Evolutionary conservation across 2,329 filamentous ascomycete genomes (phyloP), one percentile per base, ranked within the genome.

Genomic region (Hypoxylon sp.): DNA sequence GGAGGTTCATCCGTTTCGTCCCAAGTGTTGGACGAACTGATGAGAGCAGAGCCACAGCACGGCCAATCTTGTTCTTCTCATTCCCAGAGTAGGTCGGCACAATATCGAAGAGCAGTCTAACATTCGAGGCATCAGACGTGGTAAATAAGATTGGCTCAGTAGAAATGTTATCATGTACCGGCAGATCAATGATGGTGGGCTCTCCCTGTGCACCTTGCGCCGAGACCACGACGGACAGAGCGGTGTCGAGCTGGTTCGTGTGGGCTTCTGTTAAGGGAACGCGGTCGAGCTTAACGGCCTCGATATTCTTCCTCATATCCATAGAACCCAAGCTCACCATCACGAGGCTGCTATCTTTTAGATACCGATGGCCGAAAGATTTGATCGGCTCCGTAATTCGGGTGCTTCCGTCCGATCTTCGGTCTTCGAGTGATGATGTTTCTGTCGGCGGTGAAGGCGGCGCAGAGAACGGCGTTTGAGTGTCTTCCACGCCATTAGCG

Each of bases 71-170:
- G 77, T 93, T 89, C 74, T 97, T 93, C 70, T 96, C 86, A 72
- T 92, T 91, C 3, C 95, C 96, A 41, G 95, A 91, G 79, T 98
- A 98, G 0, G 96, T 99, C 1, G 95, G 96, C 1, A 98, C 90
- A 70, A 99, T 92, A 73, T 99, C 96, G 73, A 99, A 99, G 55
- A 96, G 83, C 8, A 99, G 82, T 77, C 95, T 96, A 63, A 97
- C 94, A 74, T 93, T 93, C 27, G 87, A 85, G 0, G 90, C 84
- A 75, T 98, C 93, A 1, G 80, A 85, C 0, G 95, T 90, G 61
- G 90, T 93, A 79, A 99, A 99, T 0, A 93, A 90, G 46, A 99
- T 93, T 0, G 96, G 96, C 73, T 97, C 95, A 0, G 96, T 98
- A 34, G 91, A 91, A 70, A 97, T 93, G 71, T 95, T 96, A 57